These are phyloP conservation scores for Schoenoplectus triqueter DNA, from an alignment of 202 grass and related monocot species.

Conservation along the genomic window DNA sequence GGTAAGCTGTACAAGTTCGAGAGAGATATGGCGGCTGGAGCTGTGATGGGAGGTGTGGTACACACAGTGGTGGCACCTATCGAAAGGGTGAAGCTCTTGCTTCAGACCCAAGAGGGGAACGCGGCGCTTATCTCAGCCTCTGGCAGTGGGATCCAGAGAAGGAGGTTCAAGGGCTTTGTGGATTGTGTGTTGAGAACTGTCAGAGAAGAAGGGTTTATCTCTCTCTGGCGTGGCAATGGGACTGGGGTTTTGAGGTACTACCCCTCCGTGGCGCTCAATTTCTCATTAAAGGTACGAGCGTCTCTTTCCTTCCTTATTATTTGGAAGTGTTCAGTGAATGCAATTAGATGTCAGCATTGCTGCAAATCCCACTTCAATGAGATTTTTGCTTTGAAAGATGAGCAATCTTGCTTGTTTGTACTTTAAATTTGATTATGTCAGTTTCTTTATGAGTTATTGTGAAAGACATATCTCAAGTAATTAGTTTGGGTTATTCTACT, in stretches of 20 bases:
- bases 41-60: conserved; percentile 85
- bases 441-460: background rate
- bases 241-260: conserved; percentile 94
- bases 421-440: background rate
- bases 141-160: conserved; percentile 38
- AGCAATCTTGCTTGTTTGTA: background rate
- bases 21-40: conserved; percentile 90
- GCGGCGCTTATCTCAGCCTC: conserved; percentile 58
- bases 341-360: conserved; percentile 31
- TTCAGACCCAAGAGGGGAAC: conserved; percentile 98
- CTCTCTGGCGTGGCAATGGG: conserved; percentile 95
- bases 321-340: conserved; percentile 2
- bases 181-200: conserved; percentile 89
- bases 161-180: conserved; percentile 74
- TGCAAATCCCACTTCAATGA: background rate
- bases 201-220: conserved; percentile 82
- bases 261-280: conserved; percentile 99
- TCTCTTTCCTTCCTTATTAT: background rate
- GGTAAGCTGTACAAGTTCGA: conserved; percentile 72
- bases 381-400: conserved; percentile 7
- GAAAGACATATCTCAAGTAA: background rate
- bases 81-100: conserved; percentile 93
- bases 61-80: conserved; percentile 99
- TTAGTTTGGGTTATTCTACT: background rate
- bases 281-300: conserved; percentile 86